These are phyloP conservation scores for Xylaria venustula DNA, from an alignment of 495 filamentous ascomycete species.

Conservation along the genomic window DNA sequence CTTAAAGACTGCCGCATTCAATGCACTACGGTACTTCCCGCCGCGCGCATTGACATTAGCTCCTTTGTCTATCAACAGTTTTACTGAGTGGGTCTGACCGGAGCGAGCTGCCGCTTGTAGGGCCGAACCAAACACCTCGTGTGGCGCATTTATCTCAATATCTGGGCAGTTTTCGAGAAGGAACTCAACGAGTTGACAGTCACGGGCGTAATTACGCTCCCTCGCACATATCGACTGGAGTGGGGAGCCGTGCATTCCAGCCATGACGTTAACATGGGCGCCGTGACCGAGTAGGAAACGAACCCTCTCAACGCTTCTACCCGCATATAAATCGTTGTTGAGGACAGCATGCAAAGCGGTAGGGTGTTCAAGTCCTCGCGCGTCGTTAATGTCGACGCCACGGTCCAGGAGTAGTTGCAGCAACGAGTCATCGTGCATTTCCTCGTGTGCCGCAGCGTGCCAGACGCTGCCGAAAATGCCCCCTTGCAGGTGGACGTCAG, in stretches of 20 bases:
- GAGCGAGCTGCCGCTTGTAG: constrained; percentile 17
- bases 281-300: constrained; percentile 18
- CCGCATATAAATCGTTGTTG: neutral
- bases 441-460: neutral
- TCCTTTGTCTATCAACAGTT: constrained; percentile 19
- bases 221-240: constrained; percentile 19
- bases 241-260: constrained; percentile 21
- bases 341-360: constrained; percentile 23
- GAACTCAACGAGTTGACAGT: neutral
- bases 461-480: neutral
- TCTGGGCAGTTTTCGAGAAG: neutral
- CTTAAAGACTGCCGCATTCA: constrained; percentile 18
- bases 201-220: neutral
- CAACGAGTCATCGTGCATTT: too few species aligned
- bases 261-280: constrained; percentile 24
- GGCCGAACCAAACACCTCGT: constrained; percentile 15
- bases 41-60: constrained; percentile 26
- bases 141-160: neutral
- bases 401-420: constrained; percentile 17
- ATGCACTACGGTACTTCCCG: constrained; percentile 17
- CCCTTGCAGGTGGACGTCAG: neutral
- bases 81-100: constrained; percentile 16
- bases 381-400: constrained; percentile 20
- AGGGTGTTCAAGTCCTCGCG: constrained; percentile 10
- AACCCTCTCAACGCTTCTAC: constrained; percentile 6